Percentiles rank a stretch among this genome's conserved stretches.
phyloP scores from a whole-genome alignment of 2,329 filamentous ascomycete species.

The Fusarium chuoi region DNA sequence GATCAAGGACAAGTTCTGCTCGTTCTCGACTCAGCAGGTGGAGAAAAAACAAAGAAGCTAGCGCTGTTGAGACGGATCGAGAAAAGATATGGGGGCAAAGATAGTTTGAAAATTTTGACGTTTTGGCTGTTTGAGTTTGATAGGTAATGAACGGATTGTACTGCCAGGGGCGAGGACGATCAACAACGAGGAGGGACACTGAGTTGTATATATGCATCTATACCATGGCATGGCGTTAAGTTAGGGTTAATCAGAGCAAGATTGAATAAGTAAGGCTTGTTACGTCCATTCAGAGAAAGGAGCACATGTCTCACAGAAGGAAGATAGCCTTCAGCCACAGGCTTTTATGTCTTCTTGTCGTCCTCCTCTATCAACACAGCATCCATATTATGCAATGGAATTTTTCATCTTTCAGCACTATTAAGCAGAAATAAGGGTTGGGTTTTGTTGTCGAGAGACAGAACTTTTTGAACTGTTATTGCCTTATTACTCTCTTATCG shows the following conservation, averaged over 20 bases:
- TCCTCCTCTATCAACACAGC: neutral
- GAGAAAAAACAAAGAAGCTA: constrained; percentile 59
- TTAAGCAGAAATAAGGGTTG: neutral
- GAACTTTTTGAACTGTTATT: neutral
- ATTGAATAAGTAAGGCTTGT: constrained; percentile 41
- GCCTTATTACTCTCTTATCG: neutral
- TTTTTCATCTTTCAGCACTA: neutral
- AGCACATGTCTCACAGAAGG: neutral
- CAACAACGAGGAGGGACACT: constrained; percentile 32
- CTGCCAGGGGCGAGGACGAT: constrained; percentile 18
- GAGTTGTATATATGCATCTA: constrained; percentile 50
- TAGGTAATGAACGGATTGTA: constrained; percentile 29
- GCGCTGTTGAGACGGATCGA: neutral
- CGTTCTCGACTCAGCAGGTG: constrained; percentile 79
- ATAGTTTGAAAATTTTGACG: constrained; percentile 30
- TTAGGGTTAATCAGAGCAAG: constrained; percentile 37
- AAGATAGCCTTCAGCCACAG: neutral
- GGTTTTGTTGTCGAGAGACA: neutral
- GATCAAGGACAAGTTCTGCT: constrained; percentile 93
- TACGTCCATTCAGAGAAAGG: neutral
- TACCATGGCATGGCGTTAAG: constrained; percentile 54
- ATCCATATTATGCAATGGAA: neutral
- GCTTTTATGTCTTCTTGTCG: neutral
- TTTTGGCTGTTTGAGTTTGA: constrained; percentile 30
- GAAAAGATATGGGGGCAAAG: constrained; percentile 3